A percentile compares a stretch with the other conserved stretches of the same genome.
Conservation (phyloP, 1,284 basidiomycete genomes). For the Agaricales sp. region DNA sequence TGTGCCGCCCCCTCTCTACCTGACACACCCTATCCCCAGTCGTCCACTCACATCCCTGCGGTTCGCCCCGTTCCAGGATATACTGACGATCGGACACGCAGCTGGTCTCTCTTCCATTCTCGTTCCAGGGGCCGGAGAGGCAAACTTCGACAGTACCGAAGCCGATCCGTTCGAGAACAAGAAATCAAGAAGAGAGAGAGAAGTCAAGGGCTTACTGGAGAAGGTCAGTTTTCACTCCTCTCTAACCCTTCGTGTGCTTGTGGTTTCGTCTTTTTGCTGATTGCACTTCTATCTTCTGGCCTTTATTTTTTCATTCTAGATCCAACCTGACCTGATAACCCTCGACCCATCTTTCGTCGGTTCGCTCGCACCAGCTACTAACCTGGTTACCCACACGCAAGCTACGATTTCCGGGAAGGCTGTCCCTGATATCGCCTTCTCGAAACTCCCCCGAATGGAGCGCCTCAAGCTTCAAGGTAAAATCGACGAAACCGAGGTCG, state of each 20-base stretch:
- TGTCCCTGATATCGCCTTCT: slow-evolving; percentile 48
- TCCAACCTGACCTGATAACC: slow-evolving; percentile 90
- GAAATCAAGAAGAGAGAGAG: slow-evolving; percentile 77
- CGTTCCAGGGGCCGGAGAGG: slow-evolving; percentile 88
- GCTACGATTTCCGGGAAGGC: slow-evolving; percentile 32
- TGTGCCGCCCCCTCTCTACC: slow-evolving; percentile 68
- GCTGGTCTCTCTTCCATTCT: slow-evolving; percentile 78
- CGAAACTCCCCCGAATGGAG: slow-evolving; percentile 65
- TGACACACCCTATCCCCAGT: slow-evolving; percentile 73
- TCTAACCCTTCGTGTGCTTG: not conserved
- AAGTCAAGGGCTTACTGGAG: slow-evolving; percentile 86
- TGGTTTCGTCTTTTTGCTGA: not conserved
- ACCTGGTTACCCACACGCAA: slow-evolving; percentile 36
- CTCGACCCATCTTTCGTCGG: slow-evolving; percentile 83
- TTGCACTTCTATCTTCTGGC: not conserved
- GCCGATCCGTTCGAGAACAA: slow-evolving; percentile 92
- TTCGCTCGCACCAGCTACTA: slow-evolving; percentile 52
- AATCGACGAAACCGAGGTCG: slow-evolving; percentile 56
- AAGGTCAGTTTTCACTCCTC: slow-evolving; percentile 42
- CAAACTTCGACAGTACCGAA: slow-evolving; percentile 90
- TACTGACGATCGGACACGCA: slow-evolving; percentile 70
- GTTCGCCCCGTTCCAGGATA: slow-evolving; percentile 91
- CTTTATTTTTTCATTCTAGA: slow-evolving; percentile 22
- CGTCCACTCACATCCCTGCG: slow-evolving; percentile 57
- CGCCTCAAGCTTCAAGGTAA: slow-evolving; percentile 62